Evolutionary conservation across 441 rosid genomes (phyloP).

Genomic region (Aquilaria agallochum): DNA sequence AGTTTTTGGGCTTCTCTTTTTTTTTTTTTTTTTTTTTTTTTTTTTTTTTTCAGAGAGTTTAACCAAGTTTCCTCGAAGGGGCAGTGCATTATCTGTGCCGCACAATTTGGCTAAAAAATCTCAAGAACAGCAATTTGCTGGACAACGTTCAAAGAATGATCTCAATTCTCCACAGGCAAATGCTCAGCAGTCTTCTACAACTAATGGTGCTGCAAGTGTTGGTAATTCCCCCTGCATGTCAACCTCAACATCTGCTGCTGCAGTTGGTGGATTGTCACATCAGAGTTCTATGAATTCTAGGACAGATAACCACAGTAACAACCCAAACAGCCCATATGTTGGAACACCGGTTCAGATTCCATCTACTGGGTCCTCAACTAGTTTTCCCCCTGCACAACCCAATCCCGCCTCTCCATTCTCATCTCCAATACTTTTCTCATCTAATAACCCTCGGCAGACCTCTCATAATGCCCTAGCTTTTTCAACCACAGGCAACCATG

Average conservation of each 20-base stretch:
- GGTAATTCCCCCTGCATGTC: conserved; percentile 23
- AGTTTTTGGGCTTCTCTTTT: too few species aligned
- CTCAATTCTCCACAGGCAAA: conserved; percentile 20
- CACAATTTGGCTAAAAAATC: conserved; percentile 15
- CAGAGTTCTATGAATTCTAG: conserved; percentile 42
- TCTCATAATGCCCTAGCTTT: conserved; percentile 15
- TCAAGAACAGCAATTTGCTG: conserved; percentile 16
- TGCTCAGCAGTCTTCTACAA: conserved; percentile 22
- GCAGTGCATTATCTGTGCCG: conserved; percentile 11
- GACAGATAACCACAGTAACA: conserved; percentile 23
- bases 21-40: neutral
- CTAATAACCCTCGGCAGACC: conserved; percentile 25
- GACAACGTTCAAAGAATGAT: conserved; percentile 21
- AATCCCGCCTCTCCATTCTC: conserved; percentile 29
- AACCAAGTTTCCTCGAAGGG: conserved; percentile 29
- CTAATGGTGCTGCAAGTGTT: conserved; percentile 20
- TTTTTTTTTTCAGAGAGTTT: conserved; percentile 28
- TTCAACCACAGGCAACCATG: conserved; percentile 9
- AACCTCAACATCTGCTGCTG: conserved; percentile 26
- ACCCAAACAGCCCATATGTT: conserved; percentile 26
- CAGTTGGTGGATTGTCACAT: conserved; percentile 24
- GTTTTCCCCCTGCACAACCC: conserved; percentile 27
- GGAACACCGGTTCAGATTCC: conserved; percentile 30
- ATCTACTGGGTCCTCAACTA: conserved; percentile 33
- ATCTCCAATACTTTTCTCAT: conserved; percentile 26